Conservation (phyloP, 1,139 yeast species). For the Hyphopichia fennica region DNA sequence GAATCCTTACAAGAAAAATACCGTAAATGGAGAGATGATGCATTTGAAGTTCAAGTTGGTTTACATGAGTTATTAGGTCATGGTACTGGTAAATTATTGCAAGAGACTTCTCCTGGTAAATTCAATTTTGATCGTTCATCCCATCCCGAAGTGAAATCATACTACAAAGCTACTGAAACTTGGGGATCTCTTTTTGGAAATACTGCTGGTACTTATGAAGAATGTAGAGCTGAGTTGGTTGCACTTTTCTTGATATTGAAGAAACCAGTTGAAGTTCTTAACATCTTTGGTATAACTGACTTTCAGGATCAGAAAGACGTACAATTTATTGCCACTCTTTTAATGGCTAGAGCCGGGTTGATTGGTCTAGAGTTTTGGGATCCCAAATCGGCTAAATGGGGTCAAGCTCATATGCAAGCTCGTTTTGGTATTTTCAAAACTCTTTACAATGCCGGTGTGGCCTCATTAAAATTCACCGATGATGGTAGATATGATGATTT, state of each 20-base stretch:
- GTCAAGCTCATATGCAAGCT: conserved; percentile 96
- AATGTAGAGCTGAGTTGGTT: conserved; percentile 88
- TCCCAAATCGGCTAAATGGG: conserved; percentile 80
- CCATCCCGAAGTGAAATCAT: conserved; percentile 69
- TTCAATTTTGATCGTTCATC: conserved; percentile 67
- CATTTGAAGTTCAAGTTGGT: conserved; percentile 91
- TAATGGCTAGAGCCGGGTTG: conserved; percentile 88
- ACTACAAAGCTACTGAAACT: conserved; percentile 77
- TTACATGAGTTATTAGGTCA: conserved; percentile 92
- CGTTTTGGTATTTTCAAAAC: conserved; percentile 80
- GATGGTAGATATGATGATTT: conserved; percentile 58
- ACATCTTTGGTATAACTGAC: conserved; percentile 66
- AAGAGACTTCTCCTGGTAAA: conserved; percentile 59
- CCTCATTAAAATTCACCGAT: conserved; percentile 49
- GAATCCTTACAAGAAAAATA: conserved; percentile 54
- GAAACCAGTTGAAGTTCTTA: conserved; percentile 54
- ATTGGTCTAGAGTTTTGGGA: conserved; percentile 85
- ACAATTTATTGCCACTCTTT: conserved; percentile 63
- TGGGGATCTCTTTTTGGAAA: conserved; percentile 88
- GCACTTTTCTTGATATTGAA: conserved; percentile 79
- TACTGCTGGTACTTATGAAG: conserved; percentile 84
- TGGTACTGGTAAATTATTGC: conserved; percentile 81
- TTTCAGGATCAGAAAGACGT: conserved; percentile 63
- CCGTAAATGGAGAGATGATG: conserved; percentile 73
- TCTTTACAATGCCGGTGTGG: conserved; percentile 69